Conservation (phyloP, 768 basidiomycete genomes). For the Tricholoma flavovirens region DNA sequence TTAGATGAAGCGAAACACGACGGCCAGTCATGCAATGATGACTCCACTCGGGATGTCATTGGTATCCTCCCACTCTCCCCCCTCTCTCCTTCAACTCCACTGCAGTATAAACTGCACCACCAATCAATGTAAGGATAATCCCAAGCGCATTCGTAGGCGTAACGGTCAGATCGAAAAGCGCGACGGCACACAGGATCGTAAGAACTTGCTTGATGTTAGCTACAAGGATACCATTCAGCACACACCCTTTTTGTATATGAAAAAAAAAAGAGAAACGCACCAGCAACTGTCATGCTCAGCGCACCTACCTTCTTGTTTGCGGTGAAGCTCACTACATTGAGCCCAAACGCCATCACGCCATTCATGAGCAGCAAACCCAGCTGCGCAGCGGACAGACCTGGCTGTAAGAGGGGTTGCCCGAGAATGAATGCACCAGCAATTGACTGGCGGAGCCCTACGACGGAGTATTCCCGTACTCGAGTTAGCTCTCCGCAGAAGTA, state of each 20-base stretch:
- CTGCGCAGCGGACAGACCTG: conserved; percentile 27
- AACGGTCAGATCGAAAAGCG: conserved; percentile 79
- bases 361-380: conserved; percentile 63
- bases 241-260: background rate
- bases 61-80: background rate
- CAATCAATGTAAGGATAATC: conserved; percentile 76
- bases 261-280: conserved; percentile 33
- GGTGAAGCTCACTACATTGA: conserved; percentile 93
- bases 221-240: conserved; percentile 18
- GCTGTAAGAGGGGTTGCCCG: conserved; percentile 31
- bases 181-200: conserved; percentile 79
- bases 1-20: too few relatives aligned
- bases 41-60: background rate
- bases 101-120: conserved; percentile 77
- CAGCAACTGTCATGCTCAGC: conserved; percentile 86
- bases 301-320: conserved; percentile 93
- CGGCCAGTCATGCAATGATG: background rate
- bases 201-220: conserved; percentile 93
- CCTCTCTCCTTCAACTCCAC: conserved; percentile 51
- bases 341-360: conserved; percentile 81
- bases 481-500: conserved; percentile 77
- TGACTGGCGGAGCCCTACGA: background rate
- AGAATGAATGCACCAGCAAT: conserved; percentile 1
- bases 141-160: conserved; percentile 76
- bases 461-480: conserved; percentile 38